Evolutionary conservation across 192 early-diverging fungal genomes (phyloP).

Genomic region (Bifiguratus adelaidae): DNA sequence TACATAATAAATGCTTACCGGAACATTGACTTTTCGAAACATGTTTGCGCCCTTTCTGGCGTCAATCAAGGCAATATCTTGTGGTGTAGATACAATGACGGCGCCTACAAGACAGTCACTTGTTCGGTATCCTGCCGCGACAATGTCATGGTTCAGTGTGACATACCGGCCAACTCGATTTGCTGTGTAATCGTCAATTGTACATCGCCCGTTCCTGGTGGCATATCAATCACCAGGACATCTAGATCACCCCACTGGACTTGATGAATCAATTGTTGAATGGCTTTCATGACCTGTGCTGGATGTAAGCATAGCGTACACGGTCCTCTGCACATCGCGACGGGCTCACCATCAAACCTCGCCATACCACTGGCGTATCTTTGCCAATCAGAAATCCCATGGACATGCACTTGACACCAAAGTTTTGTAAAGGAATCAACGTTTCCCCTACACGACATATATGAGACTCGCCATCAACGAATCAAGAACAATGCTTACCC

Average conservation of each 20-base stretch:
- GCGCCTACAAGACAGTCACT: constrained; percentile 46
- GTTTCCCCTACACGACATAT: constrained; percentile 20
- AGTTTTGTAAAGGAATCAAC: constrained; percentile 66
- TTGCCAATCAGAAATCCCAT: constrained; percentile 81
- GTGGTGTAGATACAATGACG: constrained; percentile 84
- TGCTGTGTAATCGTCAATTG: constrained; percentile 80
- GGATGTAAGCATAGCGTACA: not conserved
- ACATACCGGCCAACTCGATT: constrained; percentile 45
- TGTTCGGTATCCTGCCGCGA: not conserved
- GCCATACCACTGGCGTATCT: constrained; percentile 74
- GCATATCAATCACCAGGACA: constrained; percentile 80
- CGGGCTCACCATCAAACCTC: constrained; percentile 71
- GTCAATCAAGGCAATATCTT: constrained; percentile 80
- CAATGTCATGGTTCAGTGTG: not conserved
- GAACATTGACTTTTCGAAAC: constrained; percentile 74
- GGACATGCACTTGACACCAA: constrained; percentile 84
- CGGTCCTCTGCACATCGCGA: not conserved
- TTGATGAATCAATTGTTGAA: constrained; percentile 77
- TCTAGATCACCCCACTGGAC: constrained; percentile 74
- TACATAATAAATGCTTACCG: constrained; percentile 35
- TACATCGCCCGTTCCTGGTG: constrained; percentile 88
- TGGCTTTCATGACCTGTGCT: constrained; percentile 70
- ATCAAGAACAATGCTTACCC: constrained; percentile 10
- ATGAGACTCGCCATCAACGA: not conserved
- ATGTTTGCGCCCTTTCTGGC: constrained; percentile 69